Evolutionary conservation across 768 basidiomycete species (phyloP).

Genomic region (Kwoniella europaea): DNA sequence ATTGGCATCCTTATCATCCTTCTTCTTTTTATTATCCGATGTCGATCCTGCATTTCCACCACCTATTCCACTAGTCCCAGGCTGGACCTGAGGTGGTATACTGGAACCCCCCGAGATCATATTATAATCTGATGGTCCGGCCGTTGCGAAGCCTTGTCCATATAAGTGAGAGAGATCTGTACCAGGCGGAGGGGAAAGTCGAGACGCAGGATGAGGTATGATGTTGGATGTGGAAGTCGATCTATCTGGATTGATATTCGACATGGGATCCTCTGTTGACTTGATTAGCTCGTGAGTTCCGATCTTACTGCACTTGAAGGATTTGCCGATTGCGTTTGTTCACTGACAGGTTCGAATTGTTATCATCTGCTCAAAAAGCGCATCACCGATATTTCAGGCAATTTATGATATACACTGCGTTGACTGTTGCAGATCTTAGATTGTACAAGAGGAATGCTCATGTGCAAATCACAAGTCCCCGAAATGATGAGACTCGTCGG

Average conservation of each 20-base stretch:
- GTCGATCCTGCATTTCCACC: neutral
- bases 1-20: slow-evolving; percentile 27
- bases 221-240: neutral
- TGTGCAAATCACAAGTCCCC: neutral
- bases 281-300: neutral
- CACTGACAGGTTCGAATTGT: too few species aligned
- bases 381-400: too few species aligned
- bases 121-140: neutral
- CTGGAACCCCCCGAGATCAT: neutral
- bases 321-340: too few species aligned
- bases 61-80: slow-evolving; percentile 13
- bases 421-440: neutral
- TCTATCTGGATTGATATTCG: too few species aligned
- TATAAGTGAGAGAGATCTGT: slow-evolving; percentile 1
- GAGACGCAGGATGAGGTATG: slow-evolving; percentile 14
- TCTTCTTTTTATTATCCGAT: slow-evolving; percentile 21
- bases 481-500: neutral
- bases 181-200: slow-evolving; percentile 24
- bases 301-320: neutral
- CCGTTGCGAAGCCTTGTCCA: neutral
- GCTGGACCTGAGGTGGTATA: slow-evolving; percentile 15
- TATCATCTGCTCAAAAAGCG: too few species aligned
- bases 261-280: neutral
- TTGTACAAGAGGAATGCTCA: neutral
- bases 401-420: too few species aligned